phyloP scores from a whole-genome alignment of 805 yeast species.

The Metschnikowia anglica region DNA sequence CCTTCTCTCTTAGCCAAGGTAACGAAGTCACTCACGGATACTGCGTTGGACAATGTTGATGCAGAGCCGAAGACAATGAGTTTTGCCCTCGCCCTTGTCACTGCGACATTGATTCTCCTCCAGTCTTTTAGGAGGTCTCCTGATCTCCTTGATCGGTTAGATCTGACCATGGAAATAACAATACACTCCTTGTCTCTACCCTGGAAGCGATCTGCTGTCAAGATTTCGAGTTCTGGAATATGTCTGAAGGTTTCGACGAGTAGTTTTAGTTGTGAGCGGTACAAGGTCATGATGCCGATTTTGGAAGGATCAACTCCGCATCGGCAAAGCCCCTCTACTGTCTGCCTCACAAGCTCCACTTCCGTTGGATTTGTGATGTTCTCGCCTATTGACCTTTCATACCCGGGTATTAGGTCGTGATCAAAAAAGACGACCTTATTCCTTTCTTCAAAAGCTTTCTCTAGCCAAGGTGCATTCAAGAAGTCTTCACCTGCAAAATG shows the following conservation, averaged over 20 bases:
- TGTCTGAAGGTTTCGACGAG: conserved; percentile 28
- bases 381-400: conserved; percentile 58
- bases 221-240: conserved; percentile 57
- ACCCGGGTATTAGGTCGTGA: conserved; percentile 66
- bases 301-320: conserved; percentile 60
- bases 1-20: conserved; percentile 50
- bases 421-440: conserved; percentile 74
- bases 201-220: conserved; percentile 95
- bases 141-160: conserved; percentile 61
- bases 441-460: conserved; percentile 49
- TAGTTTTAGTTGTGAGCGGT: conserved; percentile 65
- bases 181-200: conserved; percentile 94
- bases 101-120: conserved; percentile 91
- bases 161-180: conserved; percentile 83
- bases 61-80: conserved; percentile 80
- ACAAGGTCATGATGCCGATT: conserved; percentile 88
- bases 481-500: conserved; percentile 6
- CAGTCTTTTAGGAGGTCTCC: conserved; percentile 85
- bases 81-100: conserved; percentile 86
- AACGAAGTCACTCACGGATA: conserved; percentile 59
- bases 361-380: conserved; percentile 74
- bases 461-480: conserved; percentile 50
- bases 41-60: conserved; percentile 53
- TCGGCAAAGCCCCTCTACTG: conserved; percentile 54
- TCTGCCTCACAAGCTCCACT: conserved; percentile 59